Conservation (phyloP, 257 asterid genomes). For the Gardenia jasminoides region DNA sequence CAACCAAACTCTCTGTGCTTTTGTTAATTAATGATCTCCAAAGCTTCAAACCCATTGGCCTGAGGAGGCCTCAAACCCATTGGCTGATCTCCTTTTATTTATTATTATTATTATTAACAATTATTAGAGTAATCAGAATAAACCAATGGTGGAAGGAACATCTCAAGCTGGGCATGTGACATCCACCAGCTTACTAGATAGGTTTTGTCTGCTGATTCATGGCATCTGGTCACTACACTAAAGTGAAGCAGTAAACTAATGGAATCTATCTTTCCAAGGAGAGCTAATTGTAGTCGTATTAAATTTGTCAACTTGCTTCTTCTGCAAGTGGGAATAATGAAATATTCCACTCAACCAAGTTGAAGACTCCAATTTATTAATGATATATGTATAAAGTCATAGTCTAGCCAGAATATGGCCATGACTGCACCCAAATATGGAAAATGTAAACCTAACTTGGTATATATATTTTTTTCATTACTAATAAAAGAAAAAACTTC, state of each 20-base stretch:
- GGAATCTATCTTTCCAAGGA: background rate
- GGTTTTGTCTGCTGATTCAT: conserved; percentile 22
- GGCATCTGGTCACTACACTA: conserved; percentile 20
- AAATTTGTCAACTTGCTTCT: conserved; percentile 29
- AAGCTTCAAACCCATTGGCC: no score
- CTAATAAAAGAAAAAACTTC: no score
- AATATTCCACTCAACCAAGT: conserved; percentile 25
- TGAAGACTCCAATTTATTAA: conserved; percentile 1
- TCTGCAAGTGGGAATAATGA: conserved; percentile 15
- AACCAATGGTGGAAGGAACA: conserved; percentile 8
- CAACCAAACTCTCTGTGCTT: background rate
- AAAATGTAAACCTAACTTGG: background rate
- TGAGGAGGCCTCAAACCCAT: no score
- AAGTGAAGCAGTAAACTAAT: background rate
- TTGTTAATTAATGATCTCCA: no score
- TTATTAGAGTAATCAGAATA: background rate
- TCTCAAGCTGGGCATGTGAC: conserved; percentile 27
- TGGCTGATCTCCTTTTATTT: no score
- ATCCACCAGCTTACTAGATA: conserved; percentile 2
- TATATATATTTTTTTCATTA: no score
- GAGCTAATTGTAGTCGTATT: conserved; percentile 7
- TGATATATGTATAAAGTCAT: background rate
- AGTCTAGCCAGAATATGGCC: background rate
- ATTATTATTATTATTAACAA: no score
- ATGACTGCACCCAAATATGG: background rate